phyloP scores from a whole-genome alignment of 495 filamentous ascomycete genomes.

The Neurospora sublineolata region DNA sequence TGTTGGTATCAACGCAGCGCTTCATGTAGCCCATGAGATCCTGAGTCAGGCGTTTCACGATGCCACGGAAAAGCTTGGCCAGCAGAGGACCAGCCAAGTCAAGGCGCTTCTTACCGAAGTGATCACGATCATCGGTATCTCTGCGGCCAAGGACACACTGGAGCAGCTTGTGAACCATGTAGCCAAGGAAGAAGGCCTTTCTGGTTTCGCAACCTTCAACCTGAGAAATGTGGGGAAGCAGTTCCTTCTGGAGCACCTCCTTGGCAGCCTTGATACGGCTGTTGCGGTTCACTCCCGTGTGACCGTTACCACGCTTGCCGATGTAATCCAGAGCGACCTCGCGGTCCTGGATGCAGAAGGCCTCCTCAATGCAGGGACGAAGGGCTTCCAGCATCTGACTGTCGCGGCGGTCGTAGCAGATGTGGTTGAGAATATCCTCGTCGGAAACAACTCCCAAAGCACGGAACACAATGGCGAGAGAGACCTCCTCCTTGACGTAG shows the following conservation, averaged over 20 bases:
- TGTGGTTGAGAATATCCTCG: conserved; percentile 94
- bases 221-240: conserved; percentile 93
- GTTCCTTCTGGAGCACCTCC: conserved; percentile 93
- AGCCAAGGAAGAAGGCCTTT: conserved; percentile 97
- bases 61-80: conserved; percentile 79
- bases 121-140: conserved; percentile 93
- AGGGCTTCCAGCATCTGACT: conserved; percentile 95
- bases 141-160: conserved; percentile 83
- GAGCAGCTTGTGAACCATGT: conserved; percentile 92
- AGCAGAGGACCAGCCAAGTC: conserved; percentile 91
- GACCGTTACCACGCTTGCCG: conserved; percentile 67
- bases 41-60: conserved; percentile 76
- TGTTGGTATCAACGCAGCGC: conserved; percentile 75
- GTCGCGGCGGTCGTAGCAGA: conserved; percentile 90
- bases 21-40: conserved; percentile 86
- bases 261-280: conserved; percentile 82
- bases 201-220: conserved; percentile 89
- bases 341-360: conserved; percentile 87
- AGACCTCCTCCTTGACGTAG: conserved; percentile 87
- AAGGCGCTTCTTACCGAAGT: conserved; percentile 96
- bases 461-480: conserved; percentile 88
- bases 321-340: conserved; percentile 96
- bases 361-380: conserved; percentile 92
- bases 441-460: conserved; percentile 94
- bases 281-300: conserved; percentile 58